Conservation (phyloP, 345 rosid genomes). For the Moringa oleifera region DNA sequence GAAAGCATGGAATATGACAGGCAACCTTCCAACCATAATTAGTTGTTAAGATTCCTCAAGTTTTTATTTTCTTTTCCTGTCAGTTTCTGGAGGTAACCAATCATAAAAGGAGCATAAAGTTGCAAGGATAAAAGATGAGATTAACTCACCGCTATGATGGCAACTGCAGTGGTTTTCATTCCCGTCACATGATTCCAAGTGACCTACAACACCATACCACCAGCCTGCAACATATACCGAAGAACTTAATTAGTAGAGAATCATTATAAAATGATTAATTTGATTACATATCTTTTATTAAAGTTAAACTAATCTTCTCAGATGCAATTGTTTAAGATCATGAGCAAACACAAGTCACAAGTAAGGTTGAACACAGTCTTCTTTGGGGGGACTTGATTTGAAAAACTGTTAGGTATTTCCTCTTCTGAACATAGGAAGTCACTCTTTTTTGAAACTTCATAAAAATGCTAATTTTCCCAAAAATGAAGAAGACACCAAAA, state of each 20-base stretch:
- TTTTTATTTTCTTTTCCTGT: background rate
- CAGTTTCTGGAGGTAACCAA: slow-evolving; percentile 10
- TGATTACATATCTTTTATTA: slow-evolving; percentile 1
- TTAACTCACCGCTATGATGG: slow-evolving; percentile 50
- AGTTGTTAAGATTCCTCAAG: slow-evolving; percentile 14
- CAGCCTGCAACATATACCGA: slow-evolving; percentile 52
- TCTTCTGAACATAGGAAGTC: no score
- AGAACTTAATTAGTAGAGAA: background rate
- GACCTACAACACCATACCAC: slow-evolving; percentile 95
- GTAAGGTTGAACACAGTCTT: no score
- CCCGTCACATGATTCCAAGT: slow-evolving; percentile 80
- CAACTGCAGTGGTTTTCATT: slow-evolving; percentile 60
- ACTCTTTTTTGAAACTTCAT: no score
- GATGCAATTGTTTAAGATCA: no score
- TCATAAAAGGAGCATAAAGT: slow-evolving; percentile 7
- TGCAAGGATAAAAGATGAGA: slow-evolving; percentile 14
- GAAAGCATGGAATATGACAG: slow-evolving; percentile 17
- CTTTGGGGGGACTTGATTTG: no score
- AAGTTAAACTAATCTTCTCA: no score
- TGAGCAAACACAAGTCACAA: no score
- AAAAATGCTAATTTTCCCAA: no score
- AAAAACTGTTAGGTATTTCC: no score
- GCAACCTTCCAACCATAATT: no score
- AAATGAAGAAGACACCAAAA: no score
- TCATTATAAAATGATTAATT: background rate